Conservation (phyloP, 2,329 filamentous ascomycete genomes). For the Claviceps monticola region DNA sequence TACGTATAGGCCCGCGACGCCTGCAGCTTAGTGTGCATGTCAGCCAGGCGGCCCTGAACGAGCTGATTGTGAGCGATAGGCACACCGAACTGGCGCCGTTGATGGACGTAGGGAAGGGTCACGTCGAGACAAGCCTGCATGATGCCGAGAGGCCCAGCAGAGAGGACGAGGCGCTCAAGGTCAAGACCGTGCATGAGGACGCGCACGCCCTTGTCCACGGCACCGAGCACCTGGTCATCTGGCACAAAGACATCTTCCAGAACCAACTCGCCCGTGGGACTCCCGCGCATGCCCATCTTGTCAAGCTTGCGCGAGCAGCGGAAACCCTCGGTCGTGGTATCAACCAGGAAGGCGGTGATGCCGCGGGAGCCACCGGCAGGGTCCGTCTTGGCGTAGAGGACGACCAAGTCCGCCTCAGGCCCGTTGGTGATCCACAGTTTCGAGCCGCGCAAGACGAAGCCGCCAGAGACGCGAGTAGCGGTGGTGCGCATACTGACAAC, state of each 20-base stretch:
- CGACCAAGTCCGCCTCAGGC: conserved; percentile 79
- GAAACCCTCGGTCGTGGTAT: conserved; percentile 60
- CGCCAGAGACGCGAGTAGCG: conserved; percentile 68
- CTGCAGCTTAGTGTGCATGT: conserved; percentile 93
- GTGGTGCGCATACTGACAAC: conserved; percentile 91
- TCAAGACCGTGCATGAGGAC: conserved; percentile 96
- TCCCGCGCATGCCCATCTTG: conserved; percentile 96
- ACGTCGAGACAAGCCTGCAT: conserved; percentile 89
- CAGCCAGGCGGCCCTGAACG: conserved; percentile 81
- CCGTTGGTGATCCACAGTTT: conserved; percentile 99
- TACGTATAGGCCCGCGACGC: conserved; percentile 82
- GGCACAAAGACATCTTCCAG: conserved; percentile 90
- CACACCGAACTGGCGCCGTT: conserved; percentile 72
- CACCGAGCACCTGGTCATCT: conserved; percentile 63
- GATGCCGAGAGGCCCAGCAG: conserved; percentile 77
- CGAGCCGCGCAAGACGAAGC: conserved; percentile 72
- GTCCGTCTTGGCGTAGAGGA: conserved; percentile 94
- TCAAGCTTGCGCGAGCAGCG: conserved; percentile 81
- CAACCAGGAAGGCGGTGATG: conserved; percentile 88
- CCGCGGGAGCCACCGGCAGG: conserved; percentile 72
- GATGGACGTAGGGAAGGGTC: conserved; percentile 76
- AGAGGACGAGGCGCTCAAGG: conserved; percentile 82
- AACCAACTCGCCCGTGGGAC: conserved; percentile 86
- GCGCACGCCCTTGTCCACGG: conserved; percentile 66
- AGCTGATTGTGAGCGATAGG: conserved; percentile 90